Conservation (phyloP, 1,284 basidiomycete species). For the Veloporphyrellus conicus region DNA sequence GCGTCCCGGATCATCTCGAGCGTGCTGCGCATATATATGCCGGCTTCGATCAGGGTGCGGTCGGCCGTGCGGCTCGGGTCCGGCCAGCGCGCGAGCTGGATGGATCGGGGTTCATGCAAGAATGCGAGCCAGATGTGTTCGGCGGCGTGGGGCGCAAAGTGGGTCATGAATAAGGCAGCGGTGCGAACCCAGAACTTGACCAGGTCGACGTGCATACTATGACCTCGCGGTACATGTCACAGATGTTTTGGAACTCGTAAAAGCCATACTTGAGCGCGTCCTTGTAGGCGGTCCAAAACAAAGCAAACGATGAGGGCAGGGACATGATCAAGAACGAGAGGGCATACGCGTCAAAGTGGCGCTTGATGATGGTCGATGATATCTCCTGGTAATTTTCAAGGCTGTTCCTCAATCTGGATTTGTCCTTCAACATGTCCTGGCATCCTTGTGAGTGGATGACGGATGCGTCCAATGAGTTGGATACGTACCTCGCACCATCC, state of each 20-base stretch:
- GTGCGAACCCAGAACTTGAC: slow-evolving; percentile 78
- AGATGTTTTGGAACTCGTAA: slow-evolving; percentile 89
- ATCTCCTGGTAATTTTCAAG: slow-evolving; percentile 76
- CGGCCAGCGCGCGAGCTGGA: slow-evolving; percentile 84
- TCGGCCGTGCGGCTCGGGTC: slow-evolving; percentile 56
- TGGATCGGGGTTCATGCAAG: slow-evolving; percentile 69
- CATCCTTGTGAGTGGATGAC: slow-evolving; percentile 6
- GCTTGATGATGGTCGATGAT: slow-evolving; percentile 79
- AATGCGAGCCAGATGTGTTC: slow-evolving; percentile 86
- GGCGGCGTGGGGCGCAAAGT: slow-evolving; percentile 92
- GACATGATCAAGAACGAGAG: background rate
- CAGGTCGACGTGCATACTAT: slow-evolving; percentile 91
- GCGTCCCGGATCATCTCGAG: slow-evolving; percentile 90
- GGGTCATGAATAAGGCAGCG: slow-evolving; percentile 77
- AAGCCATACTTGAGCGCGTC: slow-evolving; percentile 94
- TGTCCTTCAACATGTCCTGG: slow-evolving; percentile 73
- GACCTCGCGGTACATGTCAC: slow-evolving; percentile 97
- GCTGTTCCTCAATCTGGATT: slow-evolving; percentile 70
- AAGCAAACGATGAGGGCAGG: slow-evolving; percentile 2
- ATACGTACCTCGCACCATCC: slow-evolving; percentile 82
- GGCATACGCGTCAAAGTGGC: slow-evolving; percentile 74
- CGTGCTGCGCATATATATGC: slow-evolving; percentile 79
- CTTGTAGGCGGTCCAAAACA: slow-evolving; percentile 92
- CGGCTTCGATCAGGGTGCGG: slow-evolving; percentile 63
- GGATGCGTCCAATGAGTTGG: too few relatives aligned